Base-by-base conservation (phyloP, 1,139 yeast species). In the Lodderomyces beijingensis region DNA sequence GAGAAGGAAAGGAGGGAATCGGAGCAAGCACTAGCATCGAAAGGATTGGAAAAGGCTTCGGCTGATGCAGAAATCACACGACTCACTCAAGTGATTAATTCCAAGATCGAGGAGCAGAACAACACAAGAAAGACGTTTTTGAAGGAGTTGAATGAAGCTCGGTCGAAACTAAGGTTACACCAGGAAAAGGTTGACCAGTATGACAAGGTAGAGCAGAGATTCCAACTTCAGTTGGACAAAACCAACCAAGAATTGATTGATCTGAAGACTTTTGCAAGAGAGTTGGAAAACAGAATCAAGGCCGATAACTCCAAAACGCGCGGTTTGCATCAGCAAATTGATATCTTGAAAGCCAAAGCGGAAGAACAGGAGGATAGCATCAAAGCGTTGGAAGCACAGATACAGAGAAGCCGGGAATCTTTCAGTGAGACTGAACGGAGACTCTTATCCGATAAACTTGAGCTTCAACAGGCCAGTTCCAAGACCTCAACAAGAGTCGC, bases 261-360 rank as follows among this genome's bases (percentile, higher is more conserved):
- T 21, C 86, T 80, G 46, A 63, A 66, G 2, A 59, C 67, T 19
- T 50, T 71, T 33, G 73, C 78, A 2, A 53, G 61, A 30, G 74
- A 66, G 8, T 60, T 65, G 21, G 83, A 77, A 47, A 53, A 55
- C 33, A 78, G 74, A 43, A 79, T 78, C 44, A 79, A 79, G 37
- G 59, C 60, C 29, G 88, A 79, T 46, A 60, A 75, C 27, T 64
- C 64, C 30, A 76, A 77, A 46, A 77, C 75, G 42, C 77, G 79
- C 9, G 67, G 69, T n/a, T 67, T 79, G 7, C 60, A 77, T 2
- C 59, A 60, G 32, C 62, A 67, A 6, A 55, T 76, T 11, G 59
- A 68, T 14, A 36, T 51, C 3, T 51, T 77, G 36, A 71, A 77
- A 38, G 66, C 67, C 13, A 57, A 73, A 30, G 65, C 63, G 35